A percentile compares a stretch with the other conserved stretches of the same genome.
Evolutionary conservation across 345 rosid genomes (phyloP).

Genomic region (Jatropha curcas): DNA sequence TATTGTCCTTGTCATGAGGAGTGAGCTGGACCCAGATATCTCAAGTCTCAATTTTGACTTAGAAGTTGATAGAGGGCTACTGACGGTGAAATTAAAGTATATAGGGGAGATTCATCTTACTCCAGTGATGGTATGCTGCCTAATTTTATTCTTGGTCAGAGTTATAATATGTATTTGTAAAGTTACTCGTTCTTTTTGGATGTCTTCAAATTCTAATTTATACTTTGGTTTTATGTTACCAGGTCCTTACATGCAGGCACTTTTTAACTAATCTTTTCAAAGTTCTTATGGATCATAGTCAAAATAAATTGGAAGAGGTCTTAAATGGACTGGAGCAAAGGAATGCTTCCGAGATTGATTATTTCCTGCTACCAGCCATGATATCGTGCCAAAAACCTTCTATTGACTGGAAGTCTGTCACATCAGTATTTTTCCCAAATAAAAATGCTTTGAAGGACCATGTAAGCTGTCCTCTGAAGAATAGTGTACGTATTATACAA

Average conservation of each 20-base stretch:
- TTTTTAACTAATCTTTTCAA: conserved; percentile 64
- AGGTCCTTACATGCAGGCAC: conserved; percentile 65
- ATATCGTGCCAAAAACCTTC: conserved; percentile 9
- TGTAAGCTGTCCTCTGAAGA: conserved; percentile 26
- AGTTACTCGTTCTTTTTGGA: neutral
- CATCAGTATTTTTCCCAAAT: conserved; percentile 39
- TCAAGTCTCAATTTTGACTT: conserved; percentile 38
- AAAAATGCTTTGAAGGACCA: conserved; percentile 27
- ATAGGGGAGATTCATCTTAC: conserved; percentile 45
- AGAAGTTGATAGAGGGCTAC: conserved; percentile 53
- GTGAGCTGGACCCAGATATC: conserved; percentile 51
- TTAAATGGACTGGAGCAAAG: conserved; percentile 30
- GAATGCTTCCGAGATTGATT: conserved; percentile 47
- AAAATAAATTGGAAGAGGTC: conserved; percentile 39
- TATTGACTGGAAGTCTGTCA: conserved; percentile 59
- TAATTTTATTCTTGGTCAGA: neutral
- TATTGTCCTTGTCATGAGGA: conserved; percentile 59
- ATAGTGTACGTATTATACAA: conserved; percentile 33
- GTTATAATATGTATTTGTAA: neutral
- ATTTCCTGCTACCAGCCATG: conserved; percentile 62
- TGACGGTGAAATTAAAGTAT: conserved; percentile 50
- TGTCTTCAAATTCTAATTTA: neutral
- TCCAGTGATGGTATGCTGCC: conserved; percentile 40
- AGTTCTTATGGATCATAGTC: conserved; percentile 50
- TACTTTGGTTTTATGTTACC: conserved; percentile 20